Evolutionary conservation across 2,329 filamentous ascomycete genomes (phyloP).

Genomic region (Penicillium verrucosum): DNA sequence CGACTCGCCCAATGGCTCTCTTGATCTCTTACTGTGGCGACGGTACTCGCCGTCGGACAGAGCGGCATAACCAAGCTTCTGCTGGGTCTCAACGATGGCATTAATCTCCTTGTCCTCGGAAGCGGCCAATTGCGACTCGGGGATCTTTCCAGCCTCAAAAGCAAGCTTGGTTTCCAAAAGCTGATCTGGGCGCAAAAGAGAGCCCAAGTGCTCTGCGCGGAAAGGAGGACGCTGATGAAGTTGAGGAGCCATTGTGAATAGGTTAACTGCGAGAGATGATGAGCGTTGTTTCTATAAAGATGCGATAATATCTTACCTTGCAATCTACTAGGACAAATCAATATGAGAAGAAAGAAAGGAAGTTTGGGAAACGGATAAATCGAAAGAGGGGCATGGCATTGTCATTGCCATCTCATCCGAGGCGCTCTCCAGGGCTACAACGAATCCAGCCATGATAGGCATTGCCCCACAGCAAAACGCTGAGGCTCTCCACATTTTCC

Average conservation of each 20-base stretch:
- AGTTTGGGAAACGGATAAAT: not conserved
- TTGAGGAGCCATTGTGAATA: constrained; percentile 29
- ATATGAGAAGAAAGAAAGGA: not conserved
- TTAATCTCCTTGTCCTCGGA: constrained; percentile 65
- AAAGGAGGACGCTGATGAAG: constrained; percentile 56
- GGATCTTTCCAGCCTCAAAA: constrained; percentile 54
- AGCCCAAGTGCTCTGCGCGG: constrained; percentile 70
- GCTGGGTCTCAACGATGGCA: constrained; percentile 63
- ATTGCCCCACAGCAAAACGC: constrained; percentile 12
- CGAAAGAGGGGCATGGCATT: constrained; percentile 19
- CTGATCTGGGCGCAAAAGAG: constrained; percentile 62
- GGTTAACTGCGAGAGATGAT: not conserved
- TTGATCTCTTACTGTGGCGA: constrained; percentile 38
- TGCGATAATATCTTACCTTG: not conserved
- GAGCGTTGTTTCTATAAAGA: not conserved
- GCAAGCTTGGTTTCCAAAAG: constrained; percentile 59
- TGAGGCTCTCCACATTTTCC: constrained; percentile 17
- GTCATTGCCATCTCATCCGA: constrained; percentile 6
- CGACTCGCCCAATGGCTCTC: not conserved
- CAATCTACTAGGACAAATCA: not conserved
- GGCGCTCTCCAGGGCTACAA: not conserved
- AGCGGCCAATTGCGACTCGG: constrained; percentile 55
- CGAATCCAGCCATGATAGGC: not conserved
- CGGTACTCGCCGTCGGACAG: constrained; percentile 69
- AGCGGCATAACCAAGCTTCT: constrained; percentile 59